phyloP scores from a whole-genome alignment of 2,329 filamentous ascomycete genomes.

The Cladosporium cucumerinum region DNA sequence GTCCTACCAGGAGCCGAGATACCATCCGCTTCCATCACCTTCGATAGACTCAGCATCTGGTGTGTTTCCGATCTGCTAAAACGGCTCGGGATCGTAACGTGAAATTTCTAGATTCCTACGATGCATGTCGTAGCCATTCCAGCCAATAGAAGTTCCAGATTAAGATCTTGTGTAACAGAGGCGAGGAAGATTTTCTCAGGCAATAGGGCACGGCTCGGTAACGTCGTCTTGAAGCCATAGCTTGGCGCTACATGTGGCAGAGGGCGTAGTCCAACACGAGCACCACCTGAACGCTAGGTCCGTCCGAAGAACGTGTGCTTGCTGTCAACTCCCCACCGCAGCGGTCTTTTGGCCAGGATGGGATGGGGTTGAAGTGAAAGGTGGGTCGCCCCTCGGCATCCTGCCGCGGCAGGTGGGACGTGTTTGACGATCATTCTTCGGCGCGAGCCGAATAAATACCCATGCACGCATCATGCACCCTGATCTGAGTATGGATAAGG shows the following conservation, averaged over 20 bases:
- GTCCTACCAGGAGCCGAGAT: not conserved
- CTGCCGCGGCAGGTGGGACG: not conserved
- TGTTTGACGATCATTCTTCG: slow-evolving; percentile 3
- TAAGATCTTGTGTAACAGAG: not conserved
- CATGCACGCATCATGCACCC: not conserved
- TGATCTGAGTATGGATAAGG: not conserved
- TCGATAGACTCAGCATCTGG: not conserved
- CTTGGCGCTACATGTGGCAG: not conserved
- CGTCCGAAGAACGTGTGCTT: not conserved
- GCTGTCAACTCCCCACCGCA: no score
- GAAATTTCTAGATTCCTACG: not conserved
- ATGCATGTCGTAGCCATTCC: not conserved
- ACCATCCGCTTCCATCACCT: not conserved
- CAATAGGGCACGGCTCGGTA: not conserved
- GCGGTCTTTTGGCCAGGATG: slow-evolving; percentile 4
- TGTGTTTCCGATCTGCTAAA: not conserved
- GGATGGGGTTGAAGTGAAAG: not conserved
- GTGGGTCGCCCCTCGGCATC: slow-evolving; percentile 1
- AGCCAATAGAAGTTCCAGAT: not conserved
- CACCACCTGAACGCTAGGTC: not conserved
- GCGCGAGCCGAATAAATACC: not conserved
- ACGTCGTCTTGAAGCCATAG: not conserved
- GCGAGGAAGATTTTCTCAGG: not conserved
- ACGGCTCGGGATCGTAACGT: not conserved
- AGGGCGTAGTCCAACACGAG: not conserved